Evolutionary conservation across 2,329 filamentous ascomycete genomes (phyloP).

Genomic region (Didymellaceae sp.): DNA sequence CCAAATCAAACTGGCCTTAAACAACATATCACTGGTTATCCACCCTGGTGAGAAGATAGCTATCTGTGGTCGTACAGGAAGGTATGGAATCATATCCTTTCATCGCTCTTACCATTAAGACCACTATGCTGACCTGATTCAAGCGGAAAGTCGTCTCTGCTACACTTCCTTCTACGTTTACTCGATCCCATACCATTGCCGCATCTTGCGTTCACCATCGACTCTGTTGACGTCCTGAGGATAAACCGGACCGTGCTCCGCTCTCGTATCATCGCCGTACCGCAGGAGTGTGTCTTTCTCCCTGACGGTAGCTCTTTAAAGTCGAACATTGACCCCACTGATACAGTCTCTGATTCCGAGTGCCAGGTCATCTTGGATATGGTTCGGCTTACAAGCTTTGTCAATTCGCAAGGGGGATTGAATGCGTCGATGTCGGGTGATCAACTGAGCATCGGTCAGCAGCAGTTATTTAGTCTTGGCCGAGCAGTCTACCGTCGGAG

Average conservation of each 20-base stretch:
- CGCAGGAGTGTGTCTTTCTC: constrained; percentile 20
- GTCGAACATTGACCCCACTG: constrained; percentile 7
- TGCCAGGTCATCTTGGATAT: constrained; percentile 25
- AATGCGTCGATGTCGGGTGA: constrained; percentile 2
- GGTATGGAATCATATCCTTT: background rate
- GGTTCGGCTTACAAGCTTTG: constrained; percentile 48
- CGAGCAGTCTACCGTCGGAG: constrained; percentile 56
- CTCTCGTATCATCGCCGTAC: constrained; percentile 18
- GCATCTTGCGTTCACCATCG: constrained; percentile 2
- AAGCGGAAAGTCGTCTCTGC: constrained; percentile 2
- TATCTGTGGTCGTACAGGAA: constrained; percentile 25
- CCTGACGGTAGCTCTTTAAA: constrained; percentile 5
- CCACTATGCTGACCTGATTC: background rate
- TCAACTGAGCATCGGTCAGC: constrained; percentile 55
- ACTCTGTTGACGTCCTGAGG: background rate
- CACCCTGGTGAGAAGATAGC: constrained; percentile 29
- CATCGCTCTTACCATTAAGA: background rate
- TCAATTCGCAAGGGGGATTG: constrained; percentile 27
- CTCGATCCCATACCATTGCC: background rate
- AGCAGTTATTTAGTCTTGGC: constrained; percentile 66
- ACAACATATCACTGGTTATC: constrained; percentile 4
- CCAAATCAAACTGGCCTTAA: background rate
- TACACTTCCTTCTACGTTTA: background rate
- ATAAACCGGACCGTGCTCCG: constrained; percentile 2
- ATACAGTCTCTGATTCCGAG: constrained; percentile 33